Conservation (phyloP, 2,329 filamentous ascomycete species). For the Aspergillus flavus region DNA sequence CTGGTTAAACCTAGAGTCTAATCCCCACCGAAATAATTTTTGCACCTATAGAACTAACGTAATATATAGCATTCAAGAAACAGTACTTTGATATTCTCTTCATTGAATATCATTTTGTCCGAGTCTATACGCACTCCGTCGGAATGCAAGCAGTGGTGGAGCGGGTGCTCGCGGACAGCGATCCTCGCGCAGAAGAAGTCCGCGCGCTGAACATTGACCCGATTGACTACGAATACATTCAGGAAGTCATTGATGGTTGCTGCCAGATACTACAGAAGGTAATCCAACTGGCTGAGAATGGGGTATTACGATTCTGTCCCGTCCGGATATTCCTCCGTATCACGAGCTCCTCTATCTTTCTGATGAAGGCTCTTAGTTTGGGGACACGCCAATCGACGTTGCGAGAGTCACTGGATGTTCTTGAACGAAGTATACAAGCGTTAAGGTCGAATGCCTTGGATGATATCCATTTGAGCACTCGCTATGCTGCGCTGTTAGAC, state of each 20-base stretch:
- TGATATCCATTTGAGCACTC: slow-evolving; percentile 55
- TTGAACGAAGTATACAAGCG: slow-evolving; percentile 52
- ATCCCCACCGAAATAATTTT: neutral
- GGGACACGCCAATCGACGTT: slow-evolving; percentile 54
- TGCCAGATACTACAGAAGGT: slow-evolving; percentile 56
- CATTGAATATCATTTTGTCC: slow-evolving; percentile 56
- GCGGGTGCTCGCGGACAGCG: slow-evolving; percentile 47
- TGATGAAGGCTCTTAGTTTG: slow-evolving; percentile 55
- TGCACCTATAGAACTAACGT: neutral
- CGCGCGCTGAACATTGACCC: slow-evolving; percentile 50
- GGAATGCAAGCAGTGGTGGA: slow-evolving; percentile 62
- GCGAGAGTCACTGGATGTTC: slow-evolving; percentile 50
- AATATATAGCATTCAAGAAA: slow-evolving; percentile 27
- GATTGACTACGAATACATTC: slow-evolving; percentile 58
- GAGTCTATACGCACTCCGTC: slow-evolving; percentile 48
- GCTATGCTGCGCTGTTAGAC: slow-evolving; percentile 55
- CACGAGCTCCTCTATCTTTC: slow-evolving; percentile 58
- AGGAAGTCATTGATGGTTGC: slow-evolving; percentile 58
- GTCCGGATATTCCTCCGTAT: slow-evolving; percentile 58
- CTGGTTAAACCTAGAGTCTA: neutral
- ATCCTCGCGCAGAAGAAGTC: slow-evolving; percentile 37
- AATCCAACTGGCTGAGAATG: slow-evolving; percentile 50
- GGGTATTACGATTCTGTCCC: slow-evolving; percentile 54
- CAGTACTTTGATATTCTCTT: slow-evolving; percentile 53
- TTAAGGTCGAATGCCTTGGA: slow-evolving; percentile 53